These are phyloP conservation scores for Xylogone sp. DNA, from an alignment of 2,329 filamentous ascomycete species.

Conservation along the genomic window DNA sequence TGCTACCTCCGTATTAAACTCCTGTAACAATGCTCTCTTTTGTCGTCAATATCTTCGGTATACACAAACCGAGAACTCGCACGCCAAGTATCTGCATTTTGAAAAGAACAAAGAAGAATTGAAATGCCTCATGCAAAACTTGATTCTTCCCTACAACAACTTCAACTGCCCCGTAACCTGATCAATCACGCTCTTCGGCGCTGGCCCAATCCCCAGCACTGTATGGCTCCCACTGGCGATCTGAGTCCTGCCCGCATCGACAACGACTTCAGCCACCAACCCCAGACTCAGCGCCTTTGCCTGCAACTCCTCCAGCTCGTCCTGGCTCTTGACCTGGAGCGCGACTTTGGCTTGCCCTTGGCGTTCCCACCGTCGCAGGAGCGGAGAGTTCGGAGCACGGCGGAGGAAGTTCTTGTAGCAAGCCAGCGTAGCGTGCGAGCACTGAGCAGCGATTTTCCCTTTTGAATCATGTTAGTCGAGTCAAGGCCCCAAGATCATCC, in stretches of 20 bases:
- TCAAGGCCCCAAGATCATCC: constrained; percentile 93
- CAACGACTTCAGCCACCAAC: constrained; percentile 83
- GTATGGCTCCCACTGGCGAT: constrained; percentile 92
- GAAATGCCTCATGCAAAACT: too few species aligned
- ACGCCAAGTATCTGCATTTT: background rate
- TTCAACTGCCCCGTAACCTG: constrained; percentile 81
- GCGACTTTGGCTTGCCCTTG: constrained; percentile 91
- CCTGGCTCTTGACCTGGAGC: constrained; percentile 81
- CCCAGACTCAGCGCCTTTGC: constrained; percentile 79
- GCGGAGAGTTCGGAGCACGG: constrained; percentile 48
- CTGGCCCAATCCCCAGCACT: constrained; percentile 79
- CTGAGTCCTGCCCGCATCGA: constrained; percentile 95
- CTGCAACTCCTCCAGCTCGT: constrained; percentile 71
- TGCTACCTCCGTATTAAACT: background rate
- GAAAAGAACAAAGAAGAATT: too few species aligned
- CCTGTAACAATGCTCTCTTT: background rate
- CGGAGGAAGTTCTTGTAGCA: constrained; percentile 84
- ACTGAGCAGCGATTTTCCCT: constrained; percentile 98
- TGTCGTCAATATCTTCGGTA: background rate
- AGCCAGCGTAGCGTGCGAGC: constrained; percentile 90
- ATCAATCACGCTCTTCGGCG: constrained; percentile 83
- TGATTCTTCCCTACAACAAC: constrained; percentile 61
- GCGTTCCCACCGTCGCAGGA: constrained; percentile 82
- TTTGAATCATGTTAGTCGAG: constrained; percentile 88
- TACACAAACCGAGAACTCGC: background rate